phyloP scores from a whole-genome alignment of 345 rosid species.

The Eutrema yunnanense region DNA sequence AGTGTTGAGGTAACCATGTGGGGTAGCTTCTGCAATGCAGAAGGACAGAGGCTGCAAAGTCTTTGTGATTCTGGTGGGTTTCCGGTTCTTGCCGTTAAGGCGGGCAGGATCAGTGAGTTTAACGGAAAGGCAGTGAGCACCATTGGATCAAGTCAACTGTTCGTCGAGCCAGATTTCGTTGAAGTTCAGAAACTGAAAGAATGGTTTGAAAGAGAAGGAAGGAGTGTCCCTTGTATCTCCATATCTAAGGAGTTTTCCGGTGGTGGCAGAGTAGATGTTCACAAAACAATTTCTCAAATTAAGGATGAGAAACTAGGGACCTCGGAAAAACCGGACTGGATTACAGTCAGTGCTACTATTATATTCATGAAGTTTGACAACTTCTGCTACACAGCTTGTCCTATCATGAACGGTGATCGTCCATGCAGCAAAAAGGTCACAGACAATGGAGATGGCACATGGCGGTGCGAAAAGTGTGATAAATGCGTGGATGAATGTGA shows the following conservation, averaged over 20 bases:
- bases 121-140: slow-evolving; percentile 81
- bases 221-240: slow-evolving; percentile 44
- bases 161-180: slow-evolving; percentile 63
- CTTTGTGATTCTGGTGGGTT: slow-evolving; percentile 66
- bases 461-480: slow-evolving; percentile 87
- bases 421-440: slow-evolving; percentile 78
- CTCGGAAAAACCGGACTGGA: slow-evolving; percentile 95
- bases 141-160: slow-evolving; percentile 61
- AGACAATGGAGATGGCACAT: slow-evolving; percentile 83
- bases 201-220: slow-evolving; percentile 83
- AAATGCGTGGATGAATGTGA: slow-evolving; percentile 68
- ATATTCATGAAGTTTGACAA: slow-evolving; percentile 58
- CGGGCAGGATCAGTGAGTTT: slow-evolving; percentile 72
- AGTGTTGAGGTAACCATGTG: slow-evolving; percentile 85
- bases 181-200: slow-evolving; percentile 65
- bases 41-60: slow-evolving; percentile 66
- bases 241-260: slow-evolving; percentile 60
- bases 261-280: slow-evolving; percentile 40
- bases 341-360: slow-evolving; percentile 59
- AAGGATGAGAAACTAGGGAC: slow-evolving; percentile 90
- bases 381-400: slow-evolving; percentile 92
- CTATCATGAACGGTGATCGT: slow-evolving; percentile 68
- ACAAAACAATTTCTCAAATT: slow-evolving; percentile 66
- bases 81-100: slow-evolving; percentile 80
- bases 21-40: slow-evolving; percentile 71